Evolutionary conservation across 495 filamentous ascomycete genomes (phyloP), one percentile per base, ranked within the genome.

Genomic region (Penicillium maclennaniae): DNA sequence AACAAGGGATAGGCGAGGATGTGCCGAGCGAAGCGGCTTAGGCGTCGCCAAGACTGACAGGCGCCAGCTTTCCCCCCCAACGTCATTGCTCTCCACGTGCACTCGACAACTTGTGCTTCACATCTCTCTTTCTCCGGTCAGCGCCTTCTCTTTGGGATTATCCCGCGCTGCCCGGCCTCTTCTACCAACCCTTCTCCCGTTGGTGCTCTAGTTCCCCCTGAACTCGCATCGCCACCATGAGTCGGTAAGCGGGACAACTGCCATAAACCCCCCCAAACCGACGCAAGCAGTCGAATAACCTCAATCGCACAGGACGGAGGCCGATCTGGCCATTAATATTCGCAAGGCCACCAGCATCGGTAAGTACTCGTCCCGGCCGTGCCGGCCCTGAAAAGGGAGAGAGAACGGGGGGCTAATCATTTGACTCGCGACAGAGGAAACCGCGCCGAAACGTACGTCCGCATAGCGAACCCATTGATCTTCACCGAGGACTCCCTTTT

Each of bases 261-360:
- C 31, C 43, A 19, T 45, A 16, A n/a, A 21, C 23, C 17, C 27
- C 27, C 36, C 7, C 16, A 43, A 49, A 16, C 31, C 31, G 15
- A 10, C 31, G 10, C 31, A 34, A 43, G 42, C 47, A 52, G 28
- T 21, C 43, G 25, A 53, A 20, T 68, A 59, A 60, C 59, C 60
- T 61, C 51, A 41, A 48, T 53, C 27, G 39, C 50, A 34, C 68
- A 93, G 90, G 70, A 91, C 92, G 62, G 93, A 98, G 72, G 84
- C 87, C 62, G 91, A 98, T 72, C 83, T 98, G 63, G 83, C 87
- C 65, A 87, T 93, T 72, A 95, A 97, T 70, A 96, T 98, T 71
- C 85, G 87, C 67, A 98, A 98, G 75, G 93, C 93, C 16, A 98
- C 93, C 26, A 96, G 85, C 69, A 88, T 87, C 49, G 84, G 84